Evolutionary conservation across 345 rosid species (phyloP).

Genomic region (Nephelium lappaceum): DNA sequence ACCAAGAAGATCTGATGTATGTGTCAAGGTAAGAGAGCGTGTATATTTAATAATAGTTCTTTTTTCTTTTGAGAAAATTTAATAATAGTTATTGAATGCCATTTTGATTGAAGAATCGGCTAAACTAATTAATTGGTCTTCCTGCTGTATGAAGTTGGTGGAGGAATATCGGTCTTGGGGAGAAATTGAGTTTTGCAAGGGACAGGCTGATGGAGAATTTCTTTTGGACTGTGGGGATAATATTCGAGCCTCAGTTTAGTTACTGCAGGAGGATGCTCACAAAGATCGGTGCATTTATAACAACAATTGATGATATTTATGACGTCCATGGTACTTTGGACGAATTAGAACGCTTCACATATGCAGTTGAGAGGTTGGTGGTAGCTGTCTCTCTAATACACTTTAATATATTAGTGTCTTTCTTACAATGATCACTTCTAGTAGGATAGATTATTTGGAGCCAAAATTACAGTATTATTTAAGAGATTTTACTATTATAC

Average conservation of each 20-base stretch:
- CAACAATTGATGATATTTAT: slow-evolving; percentile 20
- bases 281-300: slow-evolving; percentile 26
- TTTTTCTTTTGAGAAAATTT: too few relatives aligned
- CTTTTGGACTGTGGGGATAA: slow-evolving; percentile 35
- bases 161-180: slow-evolving; percentile 29
- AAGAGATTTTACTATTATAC: too few relatives aligned
- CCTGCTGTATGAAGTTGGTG: slow-evolving; percentile 38
- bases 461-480: too few relatives aligned
- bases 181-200: slow-evolving; percentile 40
- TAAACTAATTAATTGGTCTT: too few relatives aligned
- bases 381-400: not conserved
- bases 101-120: too few relatives aligned
- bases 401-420: too few relatives aligned
- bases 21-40: slow-evolving; percentile 29
- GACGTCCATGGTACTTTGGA: not conserved
- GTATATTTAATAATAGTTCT: not conserved
- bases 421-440: too few relatives aligned
- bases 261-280: slow-evolving; percentile 33
- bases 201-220: slow-evolving; percentile 41
- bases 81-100: too few relatives aligned
- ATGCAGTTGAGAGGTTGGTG: slow-evolving; percentile 4
- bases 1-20: slow-evolving; percentile 42
- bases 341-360: not conserved
- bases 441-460: too few relatives aligned
- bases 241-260: slow-evolving; percentile 30